A percentile compares a stretch with the other conserved stretches of the same genome.
These are phyloP conservation scores for Exophiala bonariae DNA, from an alignment of 2,329 filamentous ascomycete genomes.

Conservation along the genomic window DNA sequence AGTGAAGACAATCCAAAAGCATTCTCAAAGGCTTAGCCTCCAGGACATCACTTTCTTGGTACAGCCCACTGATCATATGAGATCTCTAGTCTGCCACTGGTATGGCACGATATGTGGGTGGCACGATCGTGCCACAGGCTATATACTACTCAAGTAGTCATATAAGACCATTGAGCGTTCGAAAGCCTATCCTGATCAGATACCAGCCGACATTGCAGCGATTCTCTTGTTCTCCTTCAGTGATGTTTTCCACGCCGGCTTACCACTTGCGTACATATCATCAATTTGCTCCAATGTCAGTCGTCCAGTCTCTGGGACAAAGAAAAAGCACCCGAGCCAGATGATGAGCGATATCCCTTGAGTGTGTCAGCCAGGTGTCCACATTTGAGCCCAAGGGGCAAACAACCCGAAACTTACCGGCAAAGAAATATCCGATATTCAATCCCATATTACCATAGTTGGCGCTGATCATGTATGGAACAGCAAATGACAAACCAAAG, in stretches of 20 bases:
- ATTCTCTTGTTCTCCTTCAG: neutral
- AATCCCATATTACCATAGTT: neutral
- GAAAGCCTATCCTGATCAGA: no score
- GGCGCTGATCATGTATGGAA: neutral
- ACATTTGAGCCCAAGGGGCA: no score
- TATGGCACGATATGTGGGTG: no score
- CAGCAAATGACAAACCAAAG: neutral
- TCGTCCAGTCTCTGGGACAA: neutral
- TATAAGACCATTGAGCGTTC: no score
- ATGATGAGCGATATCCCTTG: neutral
- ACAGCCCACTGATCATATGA: no score
- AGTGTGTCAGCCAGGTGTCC: neutral
- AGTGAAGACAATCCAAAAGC: no score
- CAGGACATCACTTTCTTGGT: no score
- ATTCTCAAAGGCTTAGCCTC: no score
- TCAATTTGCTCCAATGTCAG: neutral
- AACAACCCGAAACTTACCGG: neutral
- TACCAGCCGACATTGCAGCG: neutral
- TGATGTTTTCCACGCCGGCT: neutral
- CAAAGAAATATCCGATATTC: neutral
- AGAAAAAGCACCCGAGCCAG: neutral
- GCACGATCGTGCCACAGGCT: no score
- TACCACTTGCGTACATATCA: neutral
- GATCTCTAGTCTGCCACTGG: no score
- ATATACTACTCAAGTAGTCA: no score